Conservation (phyloP, 2,329 filamentous ascomycete species). For the Pestalotiopsis sp. region DNA sequence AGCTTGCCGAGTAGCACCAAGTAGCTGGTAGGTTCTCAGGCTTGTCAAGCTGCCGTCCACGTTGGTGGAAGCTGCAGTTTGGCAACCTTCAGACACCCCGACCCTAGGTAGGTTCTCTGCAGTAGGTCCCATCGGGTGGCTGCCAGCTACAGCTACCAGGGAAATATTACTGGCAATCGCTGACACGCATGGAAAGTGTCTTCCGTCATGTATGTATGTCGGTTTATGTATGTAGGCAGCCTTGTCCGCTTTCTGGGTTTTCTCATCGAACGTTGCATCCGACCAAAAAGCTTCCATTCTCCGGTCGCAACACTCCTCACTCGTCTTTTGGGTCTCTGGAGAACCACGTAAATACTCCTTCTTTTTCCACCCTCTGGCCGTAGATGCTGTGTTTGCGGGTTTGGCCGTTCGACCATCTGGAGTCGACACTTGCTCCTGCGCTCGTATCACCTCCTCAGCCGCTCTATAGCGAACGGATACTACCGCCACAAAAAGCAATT, state of each 20-base stretch:
- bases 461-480: not conserved
- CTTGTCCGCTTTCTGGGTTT: not conserved
- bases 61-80: conserved; percentile 1
- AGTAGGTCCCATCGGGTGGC: not conserved
- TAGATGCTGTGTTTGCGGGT: not conserved
- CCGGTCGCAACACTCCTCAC: not conserved
- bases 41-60: not conserved
- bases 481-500: not conserved
- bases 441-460: not conserved
- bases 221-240: not conserved
- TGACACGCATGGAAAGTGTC: not conserved
- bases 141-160: not conserved
- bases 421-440: not conserved
- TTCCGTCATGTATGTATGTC: not conserved
- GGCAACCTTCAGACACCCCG: not conserved
- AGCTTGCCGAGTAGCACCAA: not conserved
- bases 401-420: not conserved
- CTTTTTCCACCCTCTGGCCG: not conserved
- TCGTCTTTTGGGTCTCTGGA: not conserved
- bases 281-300: not conserved
- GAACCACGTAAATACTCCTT: not conserved
- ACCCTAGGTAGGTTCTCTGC: not conserved
- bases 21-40: not conserved
- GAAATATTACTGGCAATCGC: not conserved
- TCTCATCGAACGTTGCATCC: not conserved